phyloP scores from a whole-genome alignment of 1,284 basidiomycete species.

The Pseudozyma hubeiensis region DNA sequence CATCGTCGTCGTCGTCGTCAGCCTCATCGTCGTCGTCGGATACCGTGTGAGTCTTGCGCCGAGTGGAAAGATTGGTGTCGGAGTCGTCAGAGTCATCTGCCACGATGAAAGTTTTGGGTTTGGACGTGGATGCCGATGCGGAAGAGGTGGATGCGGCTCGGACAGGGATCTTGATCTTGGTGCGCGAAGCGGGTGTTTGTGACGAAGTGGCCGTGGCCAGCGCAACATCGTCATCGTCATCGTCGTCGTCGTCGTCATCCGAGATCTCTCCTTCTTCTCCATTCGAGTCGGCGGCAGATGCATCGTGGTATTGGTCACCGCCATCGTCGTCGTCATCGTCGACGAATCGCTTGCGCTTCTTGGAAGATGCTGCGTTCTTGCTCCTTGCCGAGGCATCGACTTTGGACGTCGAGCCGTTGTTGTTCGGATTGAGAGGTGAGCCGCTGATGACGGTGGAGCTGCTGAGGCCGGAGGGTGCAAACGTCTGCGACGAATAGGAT shows the following conservation, averaged over 20 bases:
- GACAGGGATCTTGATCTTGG: conserved; percentile 24
- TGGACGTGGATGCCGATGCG: neutral
- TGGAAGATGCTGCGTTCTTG: neutral
- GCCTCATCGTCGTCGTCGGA: conserved; percentile 39
- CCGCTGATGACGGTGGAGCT: conserved; percentile 39
- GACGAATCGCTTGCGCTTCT: conserved; percentile 28
- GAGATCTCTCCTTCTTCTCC: conserved; percentile 52
- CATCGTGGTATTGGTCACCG: conserved; percentile 13
- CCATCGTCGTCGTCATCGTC: conserved; percentile 37
- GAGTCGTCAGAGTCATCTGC: conserved; percentile 32
- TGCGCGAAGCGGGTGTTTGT: neutral
- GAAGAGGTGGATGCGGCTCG: conserved; percentile 2
- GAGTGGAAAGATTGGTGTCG: conserved; percentile 9
- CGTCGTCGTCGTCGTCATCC: conserved; percentile 17
- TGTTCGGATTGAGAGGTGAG: conserved; percentile 49
- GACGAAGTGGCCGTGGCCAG: conserved; percentile 14
- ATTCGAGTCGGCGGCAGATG: conserved; percentile 15
- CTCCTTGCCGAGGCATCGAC: neutral
- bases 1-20: conserved; percentile 22
- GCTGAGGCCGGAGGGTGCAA: conserved; percentile 41
- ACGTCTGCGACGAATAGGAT: conserved; percentile 39
- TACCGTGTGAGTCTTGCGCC: neutral
- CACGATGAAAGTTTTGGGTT: conserved; percentile 19
- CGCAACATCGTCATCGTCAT: conserved; percentile 38
- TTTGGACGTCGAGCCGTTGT: conserved; percentile 4